Evolutionary conservation across 148 eudicot genomes (phyloP), one percentile per base, ranked within the genome.

Genomic region (Silene latifolia): DNA sequence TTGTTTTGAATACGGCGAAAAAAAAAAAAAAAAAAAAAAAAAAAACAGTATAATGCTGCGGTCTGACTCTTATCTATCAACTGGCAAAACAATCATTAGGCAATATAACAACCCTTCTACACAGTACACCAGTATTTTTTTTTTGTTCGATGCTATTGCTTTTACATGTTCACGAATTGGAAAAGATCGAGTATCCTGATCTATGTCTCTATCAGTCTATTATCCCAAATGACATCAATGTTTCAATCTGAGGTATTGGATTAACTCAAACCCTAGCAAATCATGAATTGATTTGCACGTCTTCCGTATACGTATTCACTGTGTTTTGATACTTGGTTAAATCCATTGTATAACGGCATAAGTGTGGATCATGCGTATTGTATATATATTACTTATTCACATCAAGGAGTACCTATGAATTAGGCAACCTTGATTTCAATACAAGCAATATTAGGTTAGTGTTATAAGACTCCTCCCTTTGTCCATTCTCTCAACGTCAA

Each of bases 211-310:
- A 24, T 68, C 56, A 19, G 25, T 69, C 72, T 14, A 53, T 51
- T 25, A 70, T 13, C 11, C 73, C 61, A 51, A 70, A 70, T 14
- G 39, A 51, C 61, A 46, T 21, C 59, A 69, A 48, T 51, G 19
- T 68, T 68, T n/a, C 56, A 15, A 51, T 39, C 44, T 39, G 44
- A 39, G 44, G 8, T 39, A 39, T 7, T 5, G 44, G 44, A 39
- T 39, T 39, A 6, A 39, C 44, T 39, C 44, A 39, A 39, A 39
- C 8, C 1, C 44, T 39, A 39, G 9, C 44, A 39, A 39, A 7
- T 39, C 44, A 7, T 7, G 8, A 39, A 39, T 39, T 39, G 8
- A 39, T 32, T 32, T 32, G 44, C 8, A 39, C 44, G 1, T 39
- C 8, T 39, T 6, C 6, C 44, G 44, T 39, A 39, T 39, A 7